Conservation (phyloP, 306 rosid genomes). For the Abrus pulchellus region DNA sequence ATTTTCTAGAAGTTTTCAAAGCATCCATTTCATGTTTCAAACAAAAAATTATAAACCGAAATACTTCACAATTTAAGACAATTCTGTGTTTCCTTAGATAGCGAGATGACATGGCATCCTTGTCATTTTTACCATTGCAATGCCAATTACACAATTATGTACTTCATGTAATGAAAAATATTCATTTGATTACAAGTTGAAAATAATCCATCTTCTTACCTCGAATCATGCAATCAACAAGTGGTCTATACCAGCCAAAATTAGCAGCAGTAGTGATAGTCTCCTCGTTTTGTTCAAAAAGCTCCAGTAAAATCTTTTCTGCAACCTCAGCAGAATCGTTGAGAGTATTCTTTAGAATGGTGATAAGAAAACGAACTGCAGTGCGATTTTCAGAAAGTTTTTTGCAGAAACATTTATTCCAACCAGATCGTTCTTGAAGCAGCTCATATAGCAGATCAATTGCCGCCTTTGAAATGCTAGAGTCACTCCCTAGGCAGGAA, state of each 20-base stretch:
- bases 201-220: slow-evolving; percentile 60
- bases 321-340: slow-evolving; percentile 71
- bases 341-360: slow-evolving; percentile 59
- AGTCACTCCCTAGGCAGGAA: slow-evolving; percentile 64
- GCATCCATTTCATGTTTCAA: slow-evolving; percentile 6
- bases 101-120: slow-evolving; percentile 13
- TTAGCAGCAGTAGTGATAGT: slow-evolving; percentile 66
- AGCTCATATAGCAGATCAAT: slow-evolving; percentile 69
- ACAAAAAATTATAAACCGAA: not conserved
- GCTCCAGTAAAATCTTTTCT: slow-evolving; percentile 67
- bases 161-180: not conserved
- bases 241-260: slow-evolving; percentile 84
- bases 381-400: slow-evolving; percentile 66
- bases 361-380: slow-evolving; percentile 66
- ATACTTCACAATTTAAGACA: not conserved
- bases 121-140: not conserved
- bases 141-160: not conserved
- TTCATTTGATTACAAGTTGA: slow-evolving; percentile 7
- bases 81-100: not conserved
- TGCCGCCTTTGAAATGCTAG: slow-evolving; percentile 72
- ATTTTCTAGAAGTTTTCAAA: not conserved
- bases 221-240: slow-evolving; percentile 62
- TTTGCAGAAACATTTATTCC: slow-evolving; percentile 69
- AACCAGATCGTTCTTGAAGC: slow-evolving; percentile 71
- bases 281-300: slow-evolving; percentile 70